Percentiles rank a stretch among this genome's conserved stretches.
These are phyloP conservation scores for Aspergillus intermedius DNA, from an alignment of 2,329 filamentous ascomycete species.

Conservation along the genomic window DNA sequence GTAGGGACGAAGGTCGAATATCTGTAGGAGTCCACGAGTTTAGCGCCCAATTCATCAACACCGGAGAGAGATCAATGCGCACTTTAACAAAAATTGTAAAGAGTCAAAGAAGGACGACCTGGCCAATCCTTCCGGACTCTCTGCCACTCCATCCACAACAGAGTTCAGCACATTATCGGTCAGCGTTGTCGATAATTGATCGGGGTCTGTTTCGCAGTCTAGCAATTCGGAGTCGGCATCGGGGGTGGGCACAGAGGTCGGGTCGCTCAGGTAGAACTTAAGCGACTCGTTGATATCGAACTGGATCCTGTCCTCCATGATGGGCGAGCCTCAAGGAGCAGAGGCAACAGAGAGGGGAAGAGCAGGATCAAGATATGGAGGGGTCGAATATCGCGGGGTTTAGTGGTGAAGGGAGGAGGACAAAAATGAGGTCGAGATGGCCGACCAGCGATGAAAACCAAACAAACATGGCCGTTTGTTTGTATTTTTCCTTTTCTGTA, in stretches of 20 bases:
- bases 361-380: conserved; percentile 1
- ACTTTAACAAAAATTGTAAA: conserved; percentile 94
- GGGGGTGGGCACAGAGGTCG: conserved; percentile 70
- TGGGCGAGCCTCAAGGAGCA: conserved; percentile 34
- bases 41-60: conserved; percentile 50
- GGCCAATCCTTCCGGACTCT: conserved; percentile 81
- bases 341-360: conserved; percentile 4
- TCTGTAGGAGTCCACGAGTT: conserved; percentile 62
- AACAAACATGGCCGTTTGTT: conserved; percentile 16
- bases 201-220: conserved; percentile 89
- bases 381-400: conserved; percentile 5
- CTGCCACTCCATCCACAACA: conserved; percentile 85
- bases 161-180: conserved; percentile 84
- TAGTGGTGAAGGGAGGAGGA: conserved; percentile 11
- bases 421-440: conserved; percentile 9
- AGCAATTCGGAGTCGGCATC: conserved; percentile 77
- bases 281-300: conserved; percentile 97
- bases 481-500: conserved; percentile 25
- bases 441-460: neutral
- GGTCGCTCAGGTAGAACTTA: conserved; percentile 95
- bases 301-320: conserved; percentile 59
- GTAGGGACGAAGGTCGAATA: conserved; percentile 72
- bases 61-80: conserved; percentile 54
- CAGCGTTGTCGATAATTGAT: conserved; percentile 68
- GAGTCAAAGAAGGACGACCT: conserved; percentile 80